A percentile compares a stretch with the other conserved stretches of the same genome.
Conservation (phyloP, 768 basidiomycete species). For the Leccinum subgranulosum region DNA sequence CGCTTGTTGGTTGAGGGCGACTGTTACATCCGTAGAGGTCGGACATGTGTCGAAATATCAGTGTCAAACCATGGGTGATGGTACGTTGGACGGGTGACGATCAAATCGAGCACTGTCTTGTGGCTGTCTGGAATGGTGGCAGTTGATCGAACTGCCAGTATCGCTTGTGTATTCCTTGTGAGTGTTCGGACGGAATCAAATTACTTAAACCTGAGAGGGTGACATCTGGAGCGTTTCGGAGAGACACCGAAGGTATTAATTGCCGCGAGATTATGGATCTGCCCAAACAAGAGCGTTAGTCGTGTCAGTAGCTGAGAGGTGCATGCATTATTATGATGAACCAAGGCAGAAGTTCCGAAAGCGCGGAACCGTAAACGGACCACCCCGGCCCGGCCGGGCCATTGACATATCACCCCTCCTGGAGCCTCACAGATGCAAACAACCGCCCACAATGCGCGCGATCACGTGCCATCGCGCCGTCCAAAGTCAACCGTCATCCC, state of each 20-base stretch:
- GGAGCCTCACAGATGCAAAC: constrained; percentile 19
- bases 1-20: constrained; percentile 31
- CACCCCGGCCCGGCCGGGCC: neutral
- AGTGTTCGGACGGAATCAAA: neutral
- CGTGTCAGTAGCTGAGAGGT: neutral
- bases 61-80: constrained; percentile 1
- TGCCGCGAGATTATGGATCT: neutral
- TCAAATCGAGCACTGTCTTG: constrained; percentile 4
- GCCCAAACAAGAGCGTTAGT: neutral
- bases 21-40: neutral
- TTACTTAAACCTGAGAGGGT: constrained; percentile 1
- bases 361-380: constrained; percentile 7
- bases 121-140: neutral
- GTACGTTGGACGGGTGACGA: constrained; percentile 4
- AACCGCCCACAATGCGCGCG: constrained; percentile 15
- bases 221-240: constrained; percentile 4
- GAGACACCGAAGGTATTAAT: neutral
- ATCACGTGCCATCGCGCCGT: constrained; percentile 30
- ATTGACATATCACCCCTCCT: too few relatives aligned
- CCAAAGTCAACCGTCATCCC: constrained; percentile 1
- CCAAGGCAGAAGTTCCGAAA: constrained; percentile 18
- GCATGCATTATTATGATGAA: neutral
- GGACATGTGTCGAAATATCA: neutral
- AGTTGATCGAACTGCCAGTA: constrained; percentile 1
- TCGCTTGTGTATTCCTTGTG: neutral